Evolutionary conservation across 208 protist genomes (phyloP), one percentile per base, ranked within the genome.

Genomic region (Crithidia expoeki): DNA sequence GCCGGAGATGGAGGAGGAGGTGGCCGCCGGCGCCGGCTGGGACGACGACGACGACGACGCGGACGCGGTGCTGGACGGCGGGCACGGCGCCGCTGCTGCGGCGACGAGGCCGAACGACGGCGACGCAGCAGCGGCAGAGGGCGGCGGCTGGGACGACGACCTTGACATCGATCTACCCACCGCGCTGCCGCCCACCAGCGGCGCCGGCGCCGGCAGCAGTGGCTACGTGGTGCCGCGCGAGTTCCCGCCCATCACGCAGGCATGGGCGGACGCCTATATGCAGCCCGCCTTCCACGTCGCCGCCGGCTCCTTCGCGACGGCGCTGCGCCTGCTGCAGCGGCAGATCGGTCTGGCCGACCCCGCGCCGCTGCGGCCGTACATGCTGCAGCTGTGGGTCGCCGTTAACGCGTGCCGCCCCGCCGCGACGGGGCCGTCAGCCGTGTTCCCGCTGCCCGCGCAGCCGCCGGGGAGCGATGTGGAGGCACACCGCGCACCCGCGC

Each of bases 261-360:
- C 84, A 12, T 99, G 98, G 98, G 70, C 75, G 25, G 83, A 95
- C 34, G 86, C 81, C 49, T 98, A 90, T 62, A 80, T 60, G 21
- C 65, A 96, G 32, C 89, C 97, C 11, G 89, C 83, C 19, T 97
- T 98, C 75, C 98, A 99, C 68, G 80, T 97, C 28, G 96, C 97
- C n/a, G 96, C 98, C 12, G 98, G 97, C 11, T 90, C 92, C 2
- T 99, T 99, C 68, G 81, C 87, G 19, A 92, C 80, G 4, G 98
- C 97, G 4, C 94, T 99, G 81, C 68, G 93, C 17, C 74, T 98
- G 42, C 77, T 97, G 21, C 67, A 90, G 50, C 72, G 86, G 25
- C 96, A 99, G 84, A 83, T 97, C 69, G 97, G 97, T 23, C 74
- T 98, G 30, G 74, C 88, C 38, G 86, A 99, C 74, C 97, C 91